These are phyloP conservation scores for Polysphondylium violaceum DNA, from an alignment of 78 protist species.

Conservation along the genomic window DNA sequence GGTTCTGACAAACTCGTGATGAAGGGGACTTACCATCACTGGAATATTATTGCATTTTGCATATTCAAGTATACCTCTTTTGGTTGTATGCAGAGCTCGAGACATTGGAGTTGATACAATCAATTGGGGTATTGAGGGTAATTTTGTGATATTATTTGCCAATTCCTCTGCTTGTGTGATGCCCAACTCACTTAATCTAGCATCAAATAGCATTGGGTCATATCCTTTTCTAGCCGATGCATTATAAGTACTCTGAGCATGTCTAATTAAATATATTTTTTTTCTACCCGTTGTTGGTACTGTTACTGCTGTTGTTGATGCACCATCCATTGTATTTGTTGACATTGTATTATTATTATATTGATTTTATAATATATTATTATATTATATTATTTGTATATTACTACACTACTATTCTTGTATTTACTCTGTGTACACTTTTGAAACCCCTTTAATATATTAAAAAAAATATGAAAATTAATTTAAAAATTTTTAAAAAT, in stretches of 20 bases:
- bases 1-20: conserved; percentile 25
- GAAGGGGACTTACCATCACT: conserved; percentile 1
- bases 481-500: no score
- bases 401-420: no score
- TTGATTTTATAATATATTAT: no score
- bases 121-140: conserved; percentile 2
- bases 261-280: conserved; percentile 60
- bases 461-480: no score
- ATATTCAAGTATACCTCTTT: conserved; percentile 28
- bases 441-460: no score
- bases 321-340: no score
- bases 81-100: conserved; percentile 56
- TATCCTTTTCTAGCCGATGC: neutral
- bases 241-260: conserved; percentile 73
- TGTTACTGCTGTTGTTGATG: no score
- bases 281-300: neutral
- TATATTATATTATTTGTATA: no score
- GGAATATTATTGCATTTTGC: neutral
- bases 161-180: conserved; percentile 40
- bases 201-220: conserved; percentile 66
- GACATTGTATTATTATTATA: no score
- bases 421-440: no score
- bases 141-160: neutral
- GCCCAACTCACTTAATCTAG: conserved; percentile 42
- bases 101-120: conserved; percentile 40